Percentiles rank a stretch among this genome's conserved stretches.
phyloP scores from a whole-genome alignment of 495 filamentous ascomycete genomes.

The Tuber calosporum region DNA sequence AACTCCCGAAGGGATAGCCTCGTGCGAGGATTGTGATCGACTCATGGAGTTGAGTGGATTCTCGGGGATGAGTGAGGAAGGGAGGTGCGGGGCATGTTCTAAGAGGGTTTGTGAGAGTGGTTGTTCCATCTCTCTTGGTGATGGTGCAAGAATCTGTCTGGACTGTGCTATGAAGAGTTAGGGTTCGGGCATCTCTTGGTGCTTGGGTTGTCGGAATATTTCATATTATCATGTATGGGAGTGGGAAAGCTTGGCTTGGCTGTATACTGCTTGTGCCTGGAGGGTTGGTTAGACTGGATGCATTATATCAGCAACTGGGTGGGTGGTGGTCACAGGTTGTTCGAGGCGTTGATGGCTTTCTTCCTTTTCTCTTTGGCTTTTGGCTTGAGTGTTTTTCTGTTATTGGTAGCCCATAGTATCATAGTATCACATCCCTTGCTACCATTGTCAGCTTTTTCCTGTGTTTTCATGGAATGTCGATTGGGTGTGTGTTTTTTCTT shows the following conservation, averaged over 20 bases:
- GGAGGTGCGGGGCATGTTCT: conserved; percentile 18
- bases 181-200: not conserved
- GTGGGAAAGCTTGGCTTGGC: conserved; percentile 4
- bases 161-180: conserved; percentile 34
- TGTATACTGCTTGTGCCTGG: not conserved
- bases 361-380: not conserved
- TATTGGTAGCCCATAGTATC: not conserved
- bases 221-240: not conserved
- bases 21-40: conserved; percentile 33
- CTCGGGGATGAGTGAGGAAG: conserved; percentile 15
- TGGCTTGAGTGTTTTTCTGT: not conserved
- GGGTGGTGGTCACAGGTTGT: not conserved
- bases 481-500: not conserved
- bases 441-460: not conserved
- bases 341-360: not conserved
- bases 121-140: conserved; percentile 24
- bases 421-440: too few relatives aligned
- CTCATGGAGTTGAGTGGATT: conserved; percentile 20
- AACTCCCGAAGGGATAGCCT: conserved; percentile 9
- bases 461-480: not conserved
- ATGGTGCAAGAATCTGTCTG: conserved; percentile 23
- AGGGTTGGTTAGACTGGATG: not conserved
- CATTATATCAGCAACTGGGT: not conserved
- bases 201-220: not conserved
- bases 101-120: conserved; percentile 32